These are phyloP conservation scores for Neonectria magnoliae DNA, from an alignment of 2,329 filamentous ascomycete genomes.

Conservation along the genomic window DNA sequence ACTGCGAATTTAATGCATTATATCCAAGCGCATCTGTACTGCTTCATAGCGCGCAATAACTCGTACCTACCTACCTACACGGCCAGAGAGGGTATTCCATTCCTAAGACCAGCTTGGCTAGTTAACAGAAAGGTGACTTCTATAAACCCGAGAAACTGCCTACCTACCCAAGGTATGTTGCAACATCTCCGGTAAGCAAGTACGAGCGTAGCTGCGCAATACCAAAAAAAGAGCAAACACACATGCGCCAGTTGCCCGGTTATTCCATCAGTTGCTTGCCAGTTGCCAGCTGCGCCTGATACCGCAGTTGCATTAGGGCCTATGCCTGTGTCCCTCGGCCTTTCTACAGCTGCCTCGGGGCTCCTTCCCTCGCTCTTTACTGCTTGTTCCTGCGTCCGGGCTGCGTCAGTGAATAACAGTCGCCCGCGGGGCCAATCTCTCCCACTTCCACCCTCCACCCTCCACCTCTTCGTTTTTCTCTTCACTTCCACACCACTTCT, in stretches of 20 bases:
- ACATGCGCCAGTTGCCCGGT: neutral
- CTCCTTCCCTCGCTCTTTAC: conserved; percentile 38
- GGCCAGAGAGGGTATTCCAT: neutral
- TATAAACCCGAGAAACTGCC: neutral
- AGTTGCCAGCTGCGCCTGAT: conserved; percentile 24
- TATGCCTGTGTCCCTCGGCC: conserved; percentile 31
- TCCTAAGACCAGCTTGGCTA: neutral
- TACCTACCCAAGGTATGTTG: neutral
- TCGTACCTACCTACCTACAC: neutral
- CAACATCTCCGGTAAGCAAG: neutral
- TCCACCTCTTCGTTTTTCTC: conserved; percentile 23
- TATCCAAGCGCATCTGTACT: neutral
- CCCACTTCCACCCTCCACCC: conserved; percentile 23
- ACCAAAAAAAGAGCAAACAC: neutral
- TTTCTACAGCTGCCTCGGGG: conserved; percentile 25
- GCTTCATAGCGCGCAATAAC: neutral
- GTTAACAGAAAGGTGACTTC: neutral
- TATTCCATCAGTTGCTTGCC: conserved; percentile 17
- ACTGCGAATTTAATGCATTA: neutral
- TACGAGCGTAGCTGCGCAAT: neutral
- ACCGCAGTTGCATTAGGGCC: conserved; percentile 12
- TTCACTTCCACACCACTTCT: conserved; percentile 32
- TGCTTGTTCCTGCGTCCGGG: conserved; percentile 34
- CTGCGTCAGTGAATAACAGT: conserved; percentile 43
- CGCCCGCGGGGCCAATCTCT: conserved; percentile 28